Base-by-base conservation (phyloP, 140 eudicot species). In the Bidens hawaiensis region DNA sequence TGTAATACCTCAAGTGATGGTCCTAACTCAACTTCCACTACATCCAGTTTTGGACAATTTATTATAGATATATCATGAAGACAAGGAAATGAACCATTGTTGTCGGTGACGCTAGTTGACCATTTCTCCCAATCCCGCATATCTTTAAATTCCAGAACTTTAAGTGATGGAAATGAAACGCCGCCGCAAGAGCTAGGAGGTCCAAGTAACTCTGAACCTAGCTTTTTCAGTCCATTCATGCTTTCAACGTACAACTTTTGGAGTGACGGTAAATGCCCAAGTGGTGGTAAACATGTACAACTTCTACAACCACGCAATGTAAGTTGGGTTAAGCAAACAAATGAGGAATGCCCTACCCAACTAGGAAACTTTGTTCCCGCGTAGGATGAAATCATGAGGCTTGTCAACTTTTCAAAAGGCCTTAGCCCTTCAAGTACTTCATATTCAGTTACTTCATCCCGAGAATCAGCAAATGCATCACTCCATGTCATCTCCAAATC, bases 321-420 rank as follows among this genome's bases (percentile, higher is more conserved):
- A 28, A 83, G 46, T 2, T 55, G 28, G 1, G 58, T 68, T 47
- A 83, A 27, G 53, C 50, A 65, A 6, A 9, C 40, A 45, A 69
- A 83, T 52, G 73, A 55, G 5, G 73, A 48, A 71, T 74, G 75
- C 41, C 76, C 74, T 0, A 81, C 48, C 95, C 86, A 87, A 67
- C 51, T 23, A 17, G 95, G 86, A 70, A 87, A 74, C 16, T 9
- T 31, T 25, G 14, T 78, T 31, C 95, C 90, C 4, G 31, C 30
- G 42, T 71, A 83, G 45, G 15, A 41, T 12, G 12, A 18, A 17
- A 86, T 62, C 17, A 11, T 48, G 4, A 86, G 73, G 33, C 49
- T 61, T 62, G 24, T 54, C 16, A 85, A 17, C 41, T 59, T 76
- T 52, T 21, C 38, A 38, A 45, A 68, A 34, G 84, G 84, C 51